Evolutionary conservation across 148 eudicot species (phyloP), one percentile per base, ranked within the genome.

Genomic region (Rhododendron vialii): DNA sequence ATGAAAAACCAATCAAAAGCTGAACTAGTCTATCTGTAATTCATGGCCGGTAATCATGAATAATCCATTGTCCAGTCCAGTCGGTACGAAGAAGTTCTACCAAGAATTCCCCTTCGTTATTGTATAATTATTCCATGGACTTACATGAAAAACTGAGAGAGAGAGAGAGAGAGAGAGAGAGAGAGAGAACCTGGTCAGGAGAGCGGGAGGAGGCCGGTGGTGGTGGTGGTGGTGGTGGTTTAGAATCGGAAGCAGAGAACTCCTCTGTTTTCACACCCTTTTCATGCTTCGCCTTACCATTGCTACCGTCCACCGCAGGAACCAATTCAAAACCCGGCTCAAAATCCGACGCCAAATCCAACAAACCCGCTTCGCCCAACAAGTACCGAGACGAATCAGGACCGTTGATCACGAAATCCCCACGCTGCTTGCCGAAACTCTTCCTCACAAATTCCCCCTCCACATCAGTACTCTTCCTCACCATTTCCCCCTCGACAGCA

Each of bases 381-480:
- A 96, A 82, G 43, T 93, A 94, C 90, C 99, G 90, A 1, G 98
- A 86, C 5, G 99, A 96, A 69, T 89, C 94, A 22, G 93, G 90
- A 10, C 95, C 95, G 80, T 94, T 95, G 28, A 91, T 89, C 38
- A 71, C 38, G 22, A 88, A 91, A 14, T 89, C 94, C 47, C 94
- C 90, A 22, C 90, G 84, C 85, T 51, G 89, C 38, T 87, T 86
- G 15, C 81, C 80, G 50, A 84, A 88, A 35, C 92, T 88, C 84
- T 87, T 92, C 87, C 82, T 86, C 77, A 36, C 48, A 1, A 81
- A 83, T 57, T 10, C 87, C 81, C 61, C 73, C 26, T 8, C 65
- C 12, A 24, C 73, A n/a, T 65, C 76, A 12, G 36, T 4, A 43
- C 8, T 28, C 53, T 41, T 75, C 35, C 43, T 57, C 50, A 17